Base-by-base conservation (phyloP, 2,329 filamentous ascomycete species). In the Verruconis gallopava region DNA sequence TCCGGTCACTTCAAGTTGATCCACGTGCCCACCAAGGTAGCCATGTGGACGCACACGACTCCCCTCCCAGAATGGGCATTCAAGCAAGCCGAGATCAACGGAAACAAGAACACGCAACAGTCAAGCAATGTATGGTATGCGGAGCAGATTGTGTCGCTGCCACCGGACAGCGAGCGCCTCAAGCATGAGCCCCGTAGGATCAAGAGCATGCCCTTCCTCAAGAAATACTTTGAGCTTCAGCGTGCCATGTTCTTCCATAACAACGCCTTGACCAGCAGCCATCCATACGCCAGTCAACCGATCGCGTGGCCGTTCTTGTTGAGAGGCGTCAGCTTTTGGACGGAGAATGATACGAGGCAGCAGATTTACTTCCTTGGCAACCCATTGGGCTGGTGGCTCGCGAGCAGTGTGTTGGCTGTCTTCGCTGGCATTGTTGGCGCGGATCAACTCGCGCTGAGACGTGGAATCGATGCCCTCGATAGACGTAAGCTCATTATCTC, bases 171-270 rank as follows among this genome's bases (percentile, higher is more conserved):
- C 51, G 69, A 73, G 30, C 85, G 91, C 45, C 75, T 85, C 47
- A 66, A 77, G 46, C 91, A 82, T 67, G 73, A 84, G 47, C 73
- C 79, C 54, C 79, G 78, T 53, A 73, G 89, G 65, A 73, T 89
- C 57, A 95, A 93, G 70, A 71, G 71, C 15, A 61, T 96, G 55
- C 79, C 88, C 14, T 98, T 98, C 73, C 66, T 95, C 50, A 77
- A 75, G 55, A 98, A 98, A 68, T 98, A 89, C 72, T 77, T 95
- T 49, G 91, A 98, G 68, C 73, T 98, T 45, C 91, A 98, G 65
- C 78, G 89, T 38, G 85, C 88, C 53, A 98, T 98, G 88, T 98
- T 98, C 73, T 89, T 83, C 73, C 91, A 98, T 72, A 98, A 98
- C 73, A 96, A 88, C 63, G 89, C 93, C 54, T 69, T 98, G 57